Base-by-base conservation (phyloP, 1,284 basidiomycete species). In the Pterula multifida region DNA sequence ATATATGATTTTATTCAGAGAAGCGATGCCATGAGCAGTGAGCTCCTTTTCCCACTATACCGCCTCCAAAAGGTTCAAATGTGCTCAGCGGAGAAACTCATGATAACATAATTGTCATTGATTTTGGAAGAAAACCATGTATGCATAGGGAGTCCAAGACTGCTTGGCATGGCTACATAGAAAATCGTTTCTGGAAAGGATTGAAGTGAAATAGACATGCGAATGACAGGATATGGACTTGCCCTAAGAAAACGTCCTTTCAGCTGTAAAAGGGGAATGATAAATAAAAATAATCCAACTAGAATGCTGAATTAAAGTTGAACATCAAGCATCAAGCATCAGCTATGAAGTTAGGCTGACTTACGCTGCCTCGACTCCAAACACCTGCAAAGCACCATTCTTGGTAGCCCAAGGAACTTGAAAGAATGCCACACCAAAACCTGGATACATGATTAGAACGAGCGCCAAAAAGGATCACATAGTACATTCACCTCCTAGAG, bases 361-460 rank as follows among this genome's bases (percentile, higher is more conserved):
- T 48, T 55, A 70, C 61, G 73, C 76, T 26, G 72, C 72, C 56
- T 78, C 75, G 45, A 68, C 65, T 1, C 75, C 76, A 54, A 76
- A 76, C 9, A 71, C 69, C 57, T 75, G 71, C 47, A 75, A 57
- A 3, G 75, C 72, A 35, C 76, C 76, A 47, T 73, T 55, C 53
- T 70, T 71, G 32, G 59, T 62, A 6, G 75, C 75, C 76, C 75
- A 79, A 15, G 72, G 71, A 2, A 78, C 68, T 54, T 80, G 77
- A 65, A 75, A 79, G 57, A 72, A 79, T 1, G 72, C 71, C 2
- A 77, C 70, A 21, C 64, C 65, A 60, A 75, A 75, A 2, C 69
- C 54, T 54, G 25, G 35, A 28, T 19, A 23, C 19, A 23, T 26
- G 17, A 13, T 32, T 9, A 2, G 15, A n/a, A 2, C 6, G 28